These are phyloP conservation scores for Acephala macrosclerotiorum DNA, from an alignment of 2,329 filamentous ascomycete species.

Conservation along the genomic window DNA sequence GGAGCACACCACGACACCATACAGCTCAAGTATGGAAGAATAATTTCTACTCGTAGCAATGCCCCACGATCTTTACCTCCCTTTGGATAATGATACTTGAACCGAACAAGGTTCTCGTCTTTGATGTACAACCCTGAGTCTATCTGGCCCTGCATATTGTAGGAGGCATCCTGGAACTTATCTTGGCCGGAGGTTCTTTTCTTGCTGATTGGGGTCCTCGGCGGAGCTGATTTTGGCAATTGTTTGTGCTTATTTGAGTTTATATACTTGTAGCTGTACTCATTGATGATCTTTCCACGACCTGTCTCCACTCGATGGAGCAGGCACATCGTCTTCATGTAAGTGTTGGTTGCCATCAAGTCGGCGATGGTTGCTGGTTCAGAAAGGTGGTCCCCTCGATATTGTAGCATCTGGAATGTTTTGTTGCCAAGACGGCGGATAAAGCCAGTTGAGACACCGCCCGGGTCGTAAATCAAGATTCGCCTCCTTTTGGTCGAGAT, in stretches of 20 bases:
- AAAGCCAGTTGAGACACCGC: conserved; percentile 58
- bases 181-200: conserved; percentile 54
- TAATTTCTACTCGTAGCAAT: conserved; percentile 59
- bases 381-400: conserved; percentile 40
- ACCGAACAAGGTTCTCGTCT: conserved; percentile 58
- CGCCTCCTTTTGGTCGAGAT: conserved; percentile 55
- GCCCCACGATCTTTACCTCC: conserved; percentile 60
- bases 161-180: conserved; percentile 29
- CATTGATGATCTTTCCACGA: conserved; percentile 50
- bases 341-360: conserved; percentile 55
- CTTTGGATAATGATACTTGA: conserved; percentile 62
- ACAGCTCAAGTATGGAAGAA: conserved; percentile 58
- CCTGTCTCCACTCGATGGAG: conserved; percentile 31
- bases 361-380: conserved; percentile 52
- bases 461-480: conserved; percentile 53
- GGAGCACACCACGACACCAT: conserved; percentile 60
- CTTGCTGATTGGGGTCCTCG: conserved; percentile 48
- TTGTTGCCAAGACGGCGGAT: conserved; percentile 28
- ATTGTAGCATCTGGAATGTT: conserved; percentile 29
- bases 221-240: conserved; percentile 23
- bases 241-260: conserved; percentile 39
- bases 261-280: conserved; percentile 57
- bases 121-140: conserved; percentile 59
- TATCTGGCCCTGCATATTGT: conserved; percentile 57
- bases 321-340: conserved; percentile 55